Evolutionary conservation across 106 monocot genomes (phyloP), one percentile per base, ranked within the genome.

Genomic region (Phalaenopsis equestris): DNA sequence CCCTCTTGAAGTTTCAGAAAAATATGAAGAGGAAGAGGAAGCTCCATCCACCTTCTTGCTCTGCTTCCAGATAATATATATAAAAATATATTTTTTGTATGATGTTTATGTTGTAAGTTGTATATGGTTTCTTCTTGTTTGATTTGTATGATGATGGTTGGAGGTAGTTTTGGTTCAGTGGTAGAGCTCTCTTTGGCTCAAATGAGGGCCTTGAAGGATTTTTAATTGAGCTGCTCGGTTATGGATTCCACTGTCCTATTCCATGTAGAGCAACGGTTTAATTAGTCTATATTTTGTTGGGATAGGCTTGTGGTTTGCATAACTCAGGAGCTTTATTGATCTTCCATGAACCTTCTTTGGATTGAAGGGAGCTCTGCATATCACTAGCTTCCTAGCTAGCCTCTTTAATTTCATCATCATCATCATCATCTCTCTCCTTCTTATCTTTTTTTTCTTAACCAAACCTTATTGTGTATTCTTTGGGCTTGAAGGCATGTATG

Each of bases 331-430:
- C 72, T 73, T 49, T 37, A 80, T 80, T 41, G 24, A n/a, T 70
- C 49, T 11, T 41, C 3, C 72, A 3, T 52, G 73, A 55, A 11
- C 80, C 72, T 80, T 73, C 47, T 80, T 80, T 80, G 80, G 72
- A 80, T 80, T 80, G 80, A 80, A 80, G 80, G 80, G 80, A 80
- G 80, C 80, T 80, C 72, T 73, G 52, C 79, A 80, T 38, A 75
- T 67, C 38, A 11, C 61, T 68, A 21, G 18, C 21, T 21, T n/a
- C 18, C 6, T 2, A 23, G 19, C 21, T 61, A 2, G 56, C 2
- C 6, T 61, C 30, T 30, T 30, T 30, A 30, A 30, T 30, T 30
- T 30, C 30, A 30, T 30, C 30, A 30, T 30, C 61, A 61, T 61
- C 61, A 61, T 21, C 21, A n/a, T 52, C 52, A 52, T 10, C 10